A percentile compares a stretch with the other conserved stretches of the same genome.
Conservation (phyloP, 2,329 filamentous ascomycete genomes). For the Colletotrichum spaethianum region DNA sequence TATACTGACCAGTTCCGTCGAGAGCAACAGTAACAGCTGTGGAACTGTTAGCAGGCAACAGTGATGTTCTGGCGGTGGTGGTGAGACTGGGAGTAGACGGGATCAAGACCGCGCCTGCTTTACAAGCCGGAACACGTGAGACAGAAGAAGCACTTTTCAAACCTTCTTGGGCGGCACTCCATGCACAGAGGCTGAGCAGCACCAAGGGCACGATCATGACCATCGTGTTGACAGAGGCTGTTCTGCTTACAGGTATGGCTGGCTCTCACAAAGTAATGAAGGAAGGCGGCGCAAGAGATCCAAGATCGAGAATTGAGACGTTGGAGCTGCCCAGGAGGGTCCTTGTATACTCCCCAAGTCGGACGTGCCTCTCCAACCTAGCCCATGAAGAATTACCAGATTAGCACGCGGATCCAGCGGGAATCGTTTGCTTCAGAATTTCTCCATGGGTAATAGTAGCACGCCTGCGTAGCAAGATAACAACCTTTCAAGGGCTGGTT, state of each 20-base stretch:
- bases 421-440: neutral
- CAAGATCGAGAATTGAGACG: too few relatives aligned
- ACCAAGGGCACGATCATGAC: too few relatives aligned
- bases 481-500: neutral
- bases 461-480: neutral
- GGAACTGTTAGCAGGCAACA: constrained; percentile 7
- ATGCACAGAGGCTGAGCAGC: too few relatives aligned
- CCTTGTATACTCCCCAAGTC: too few relatives aligned
- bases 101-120: neutral
- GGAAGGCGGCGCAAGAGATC: too few relatives aligned
- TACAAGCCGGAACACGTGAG: too few relatives aligned
- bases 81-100: neutral
- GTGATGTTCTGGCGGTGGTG: constrained; percentile 1
- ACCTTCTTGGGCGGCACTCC: too few relatives aligned
- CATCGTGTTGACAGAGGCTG: too few relatives aligned
- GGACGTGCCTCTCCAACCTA: neutral
- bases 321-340: too few relatives aligned
- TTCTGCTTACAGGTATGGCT: too few relatives aligned
- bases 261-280: too few relatives aligned
- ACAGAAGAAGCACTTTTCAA: too few relatives aligned
- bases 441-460: neutral
- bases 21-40: constrained; percentile 58
- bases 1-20: constrained; percentile 60
- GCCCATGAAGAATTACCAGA: neutral
- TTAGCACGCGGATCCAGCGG: neutral